Evolutionary conservation across 2,329 filamentous ascomycete genomes (phyloP).

Genomic region (Hypoxylon sp.): DNA sequence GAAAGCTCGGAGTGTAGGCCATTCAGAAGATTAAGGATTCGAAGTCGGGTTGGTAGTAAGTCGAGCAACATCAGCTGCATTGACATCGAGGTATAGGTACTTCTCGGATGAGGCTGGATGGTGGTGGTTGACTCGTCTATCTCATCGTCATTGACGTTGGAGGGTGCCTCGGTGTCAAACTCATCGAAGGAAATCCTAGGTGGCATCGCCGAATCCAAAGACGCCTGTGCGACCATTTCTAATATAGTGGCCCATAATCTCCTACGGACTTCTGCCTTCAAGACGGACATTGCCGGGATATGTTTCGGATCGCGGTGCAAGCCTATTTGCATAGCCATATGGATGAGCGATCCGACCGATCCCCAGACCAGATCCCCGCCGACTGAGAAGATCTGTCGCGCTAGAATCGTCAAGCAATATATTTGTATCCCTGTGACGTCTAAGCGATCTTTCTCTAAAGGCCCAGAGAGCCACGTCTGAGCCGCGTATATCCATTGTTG

Average conservation of each 20-base stretch:
- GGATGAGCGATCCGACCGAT: slow-evolving; percentile 56
- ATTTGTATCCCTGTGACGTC: slow-evolving; percentile 55
- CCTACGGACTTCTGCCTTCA: slow-evolving; percentile 57
- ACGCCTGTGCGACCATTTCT: slow-evolving; percentile 56
- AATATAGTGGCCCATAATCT: slow-evolving; percentile 60
- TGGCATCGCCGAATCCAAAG: slow-evolving; percentile 56
- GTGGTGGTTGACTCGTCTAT: slow-evolving; percentile 44
- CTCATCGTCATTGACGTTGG: slow-evolving; percentile 54
- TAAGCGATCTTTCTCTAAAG: slow-evolving; percentile 55
- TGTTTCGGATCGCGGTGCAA: slow-evolving; percentile 59
- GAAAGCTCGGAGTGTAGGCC: slow-evolving; percentile 51
- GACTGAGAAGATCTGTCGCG: slow-evolving; percentile 57
- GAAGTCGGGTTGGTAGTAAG: slow-evolving; percentile 54
- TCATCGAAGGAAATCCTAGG: slow-evolving; percentile 56
- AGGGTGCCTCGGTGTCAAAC: slow-evolving; percentile 56
- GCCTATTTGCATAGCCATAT: slow-evolving; percentile 60
- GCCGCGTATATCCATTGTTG: slow-evolving; percentile 58
- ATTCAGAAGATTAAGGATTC: slow-evolving; percentile 53
- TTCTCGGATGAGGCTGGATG: slow-evolving; percentile 44
- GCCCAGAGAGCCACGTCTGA: slow-evolving; percentile 57
- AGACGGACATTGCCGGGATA: slow-evolving; percentile 52
- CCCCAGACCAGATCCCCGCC: slow-evolving; percentile 59
- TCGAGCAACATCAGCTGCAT: slow-evolving; percentile 54
- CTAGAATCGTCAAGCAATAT: slow-evolving; percentile 55
- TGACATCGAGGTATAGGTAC: slow-evolving; percentile 52